Base-by-base conservation (phyloP, 1,139 yeast species). In the Blastobotrys buckinghamii region DNA sequence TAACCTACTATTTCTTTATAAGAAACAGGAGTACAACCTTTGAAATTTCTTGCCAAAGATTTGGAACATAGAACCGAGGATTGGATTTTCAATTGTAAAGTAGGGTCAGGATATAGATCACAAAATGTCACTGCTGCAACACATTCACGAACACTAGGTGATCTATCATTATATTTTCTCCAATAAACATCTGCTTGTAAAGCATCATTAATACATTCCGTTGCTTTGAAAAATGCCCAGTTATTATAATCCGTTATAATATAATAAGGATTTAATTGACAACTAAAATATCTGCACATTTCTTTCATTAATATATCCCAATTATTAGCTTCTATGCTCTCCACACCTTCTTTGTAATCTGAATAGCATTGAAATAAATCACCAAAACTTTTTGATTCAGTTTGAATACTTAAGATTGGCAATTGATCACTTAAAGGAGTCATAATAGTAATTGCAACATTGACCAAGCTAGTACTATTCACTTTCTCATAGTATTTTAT, bases 171-270 rank as follows among this genome's bases (percentile, higher is more conserved):
- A 27, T 32, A 10, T 39, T 33, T 7, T 44, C 34, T 12, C 44
- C 44, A 41, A n/a, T 32, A 33, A 16, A 22, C 16, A 2, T 13
- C 30, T 13, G 32, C 22, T 5, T 17, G 4, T 7, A 41, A 27
- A 13, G 10, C 16, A 10, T 29, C 48, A 32, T 39, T 35, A 29
- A 26, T 27, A 26, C 49, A 30, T 1, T 40, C 50, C 20, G 40
- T 42, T 36, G 49, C 43, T 34, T 47, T 46, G 48, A 51, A 48
- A 44, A 53, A 56, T 29, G 44, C 51, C 61, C 58, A 60, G 48
- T 46, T 41, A 34, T 42, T 52, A 36, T 57, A 57, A 40, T 57
- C 53, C n/a, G 59, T 53, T 12, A 56, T n/a, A 10, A 54, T 45
- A 32, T 43, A 45, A 38, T 47, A 45, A 7, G 44, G 43, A n/a